Conservation (phyloP, 2,329 filamentous ascomycete genomes). For the Penicillium sp. region DNA sequence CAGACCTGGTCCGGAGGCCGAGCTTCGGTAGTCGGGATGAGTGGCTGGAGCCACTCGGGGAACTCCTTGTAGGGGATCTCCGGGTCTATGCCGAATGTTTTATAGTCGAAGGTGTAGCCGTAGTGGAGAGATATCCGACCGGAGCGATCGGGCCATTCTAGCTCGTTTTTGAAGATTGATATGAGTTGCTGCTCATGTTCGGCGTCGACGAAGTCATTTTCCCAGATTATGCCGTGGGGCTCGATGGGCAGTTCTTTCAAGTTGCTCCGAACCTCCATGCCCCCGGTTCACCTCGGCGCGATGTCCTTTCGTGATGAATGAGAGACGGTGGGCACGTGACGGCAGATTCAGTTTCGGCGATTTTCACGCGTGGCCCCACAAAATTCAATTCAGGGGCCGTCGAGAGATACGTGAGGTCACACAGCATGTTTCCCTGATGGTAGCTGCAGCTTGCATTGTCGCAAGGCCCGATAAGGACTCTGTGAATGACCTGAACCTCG, state of each 20-base stretch:
- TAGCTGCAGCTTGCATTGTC: not conserved
- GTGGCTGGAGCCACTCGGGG: constrained; percentile 51
- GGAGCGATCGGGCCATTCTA: constrained; percentile 49
- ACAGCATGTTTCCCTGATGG: not conserved
- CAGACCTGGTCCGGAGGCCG: constrained; percentile 58
- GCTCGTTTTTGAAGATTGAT: constrained; percentile 44
- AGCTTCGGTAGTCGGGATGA: constrained; percentile 47
- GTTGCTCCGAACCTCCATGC: constrained; percentile 8
- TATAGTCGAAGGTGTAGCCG: constrained; percentile 59
- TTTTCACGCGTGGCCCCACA: not conserved
- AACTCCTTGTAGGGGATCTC: constrained; percentile 52
- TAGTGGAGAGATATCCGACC: constrained; percentile 55
- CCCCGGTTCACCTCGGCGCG: not conserved
- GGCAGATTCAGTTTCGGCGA: not conserved
- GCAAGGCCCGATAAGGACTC: not conserved
- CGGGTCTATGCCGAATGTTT: constrained; percentile 56
- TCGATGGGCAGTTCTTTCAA: constrained; percentile 27
- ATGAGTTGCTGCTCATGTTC: constrained; percentile 49
- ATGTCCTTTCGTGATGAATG: not conserved
- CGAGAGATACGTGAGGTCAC: not conserved
- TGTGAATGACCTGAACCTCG: not conserved
- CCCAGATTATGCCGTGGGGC: constrained; percentile 37
- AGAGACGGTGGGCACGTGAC: not conserved
- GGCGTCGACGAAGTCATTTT: constrained; percentile 48
- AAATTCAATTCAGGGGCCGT: no score